phyloP scores from a whole-genome alignment of 2,329 filamentous ascomycete genomes.

The Akanthomyces dipterigenus region DNA sequence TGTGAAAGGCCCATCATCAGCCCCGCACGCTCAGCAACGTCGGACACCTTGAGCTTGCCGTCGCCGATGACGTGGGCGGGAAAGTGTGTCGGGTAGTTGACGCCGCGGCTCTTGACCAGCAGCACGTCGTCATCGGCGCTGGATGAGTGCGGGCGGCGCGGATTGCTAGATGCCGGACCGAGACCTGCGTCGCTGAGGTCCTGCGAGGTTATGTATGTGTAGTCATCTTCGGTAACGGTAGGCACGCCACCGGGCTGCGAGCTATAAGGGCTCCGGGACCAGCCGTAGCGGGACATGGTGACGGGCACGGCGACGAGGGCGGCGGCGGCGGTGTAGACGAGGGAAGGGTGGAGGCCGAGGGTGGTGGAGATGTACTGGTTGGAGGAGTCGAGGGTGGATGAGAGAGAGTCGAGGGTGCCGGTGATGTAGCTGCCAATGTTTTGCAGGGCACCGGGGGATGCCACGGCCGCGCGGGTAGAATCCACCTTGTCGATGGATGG shows the following conservation, averaged over 20 bases:
- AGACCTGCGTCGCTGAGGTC: slow-evolving; percentile 49
- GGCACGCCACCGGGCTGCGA: slow-evolving; percentile 43
- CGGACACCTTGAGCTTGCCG: slow-evolving; percentile 60
- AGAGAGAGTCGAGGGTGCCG: slow-evolving; percentile 43
- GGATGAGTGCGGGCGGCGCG: slow-evolving; percentile 33
- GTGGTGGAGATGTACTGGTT: slow-evolving; percentile 46
- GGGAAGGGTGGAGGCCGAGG: slow-evolving; percentile 40
- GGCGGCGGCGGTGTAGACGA: slow-evolving; percentile 44
- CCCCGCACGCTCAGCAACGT: slow-evolving; percentile 61
- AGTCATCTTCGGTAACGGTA: slow-evolving; percentile 68
- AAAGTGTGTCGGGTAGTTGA: slow-evolving; percentile 64
- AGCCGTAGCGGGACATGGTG: slow-evolving; percentile 50
- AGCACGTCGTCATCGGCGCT: slow-evolving; percentile 61
- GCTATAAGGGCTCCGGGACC: slow-evolving; percentile 47
- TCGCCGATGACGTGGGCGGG: slow-evolving; percentile 70
- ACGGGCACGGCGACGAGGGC: slow-evolving; percentile 40
- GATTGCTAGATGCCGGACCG: slow-evolving; percentile 19
- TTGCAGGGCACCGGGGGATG: slow-evolving; percentile 57
- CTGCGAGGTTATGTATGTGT: slow-evolving; percentile 75
- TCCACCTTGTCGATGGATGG: slow-evolving; percentile 50
- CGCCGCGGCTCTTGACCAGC: slow-evolving; percentile 59
- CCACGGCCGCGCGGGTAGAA: slow-evolving; percentile 50
- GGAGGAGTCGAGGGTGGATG: slow-evolving; percentile 39
- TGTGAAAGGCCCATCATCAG: slow-evolving; percentile 58
- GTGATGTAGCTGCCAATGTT: slow-evolving; percentile 54